Evolutionary conservation across 345 rosid species (phyloP).

Genomic region (Ailanthus altissimus): DNA sequence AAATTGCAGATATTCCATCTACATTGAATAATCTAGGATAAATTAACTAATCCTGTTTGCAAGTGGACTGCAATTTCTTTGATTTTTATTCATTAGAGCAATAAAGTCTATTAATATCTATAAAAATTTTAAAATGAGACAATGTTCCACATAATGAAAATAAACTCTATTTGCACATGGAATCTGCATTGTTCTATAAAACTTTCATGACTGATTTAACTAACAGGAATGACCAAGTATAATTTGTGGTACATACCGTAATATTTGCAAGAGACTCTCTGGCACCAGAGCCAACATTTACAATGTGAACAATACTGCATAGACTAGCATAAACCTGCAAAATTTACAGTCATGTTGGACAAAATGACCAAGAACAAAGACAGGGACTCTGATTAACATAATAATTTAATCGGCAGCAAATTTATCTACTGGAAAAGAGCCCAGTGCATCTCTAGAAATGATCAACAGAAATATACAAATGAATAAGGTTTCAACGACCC

Average conservation of each 20-base stretch:
- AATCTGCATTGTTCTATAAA: background rate
- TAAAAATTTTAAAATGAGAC: background rate
- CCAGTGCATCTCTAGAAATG: too few relatives aligned
- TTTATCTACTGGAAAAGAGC: too few relatives aligned
- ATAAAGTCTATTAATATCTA: background rate
- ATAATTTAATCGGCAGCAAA: too few relatives aligned
- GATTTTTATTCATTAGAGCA: background rate
- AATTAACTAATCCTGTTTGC: background rate
- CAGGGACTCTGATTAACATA: background rate
- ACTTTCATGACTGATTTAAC: background rate
- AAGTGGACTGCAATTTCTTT: background rate
- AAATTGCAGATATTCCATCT: background rate
- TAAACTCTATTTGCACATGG: background rate
- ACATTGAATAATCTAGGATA: background rate
- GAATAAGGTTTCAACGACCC: too few relatives aligned
- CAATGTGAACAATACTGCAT: slow-evolving; percentile 60
- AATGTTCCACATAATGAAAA: background rate
- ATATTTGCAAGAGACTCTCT: slow-evolving; percentile 58
- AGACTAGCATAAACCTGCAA: slow-evolving; percentile 72
- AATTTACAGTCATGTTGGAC: slow-evolving; percentile 18
- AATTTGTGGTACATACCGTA: slow-evolving; percentile 42
- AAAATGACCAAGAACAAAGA: background rate
- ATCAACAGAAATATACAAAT: too few relatives aligned
- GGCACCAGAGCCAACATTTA: slow-evolving; percentile 48
- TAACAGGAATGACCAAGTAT: background rate